These are phyloP conservation scores for Suillus subluteus DNA, from an alignment of 768 basidiomycete species.

Conservation along the genomic window DNA sequence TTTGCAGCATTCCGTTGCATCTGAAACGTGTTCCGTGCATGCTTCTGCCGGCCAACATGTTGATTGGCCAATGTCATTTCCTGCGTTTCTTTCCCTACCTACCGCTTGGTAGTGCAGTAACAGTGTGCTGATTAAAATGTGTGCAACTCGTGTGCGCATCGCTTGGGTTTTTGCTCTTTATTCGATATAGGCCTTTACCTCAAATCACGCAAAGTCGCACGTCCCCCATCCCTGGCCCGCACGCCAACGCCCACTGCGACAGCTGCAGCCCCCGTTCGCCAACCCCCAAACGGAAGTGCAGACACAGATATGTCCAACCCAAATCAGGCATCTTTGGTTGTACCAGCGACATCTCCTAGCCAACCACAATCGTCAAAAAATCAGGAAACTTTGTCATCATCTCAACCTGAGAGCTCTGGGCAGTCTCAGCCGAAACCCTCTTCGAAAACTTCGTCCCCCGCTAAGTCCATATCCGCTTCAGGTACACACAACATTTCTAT, in stretches of 20 bases:
- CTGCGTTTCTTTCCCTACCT: constrained; percentile 34
- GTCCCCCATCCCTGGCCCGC: constrained; percentile 61
- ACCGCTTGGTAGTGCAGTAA: constrained; percentile 38
- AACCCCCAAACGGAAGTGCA: constrained; percentile 36
- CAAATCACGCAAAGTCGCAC: constrained; percentile 79
- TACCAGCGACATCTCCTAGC: constrained; percentile 24
- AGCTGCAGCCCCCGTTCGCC: constrained; percentile 35
- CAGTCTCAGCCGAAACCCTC: constrained; percentile 30
- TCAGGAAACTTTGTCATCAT: constrained; percentile 31
- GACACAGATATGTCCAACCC: constrained; percentile 41
- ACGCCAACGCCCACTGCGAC: constrained; percentile 38
- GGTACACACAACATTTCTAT: constrained; percentile 35
- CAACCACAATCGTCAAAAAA: constrained; percentile 35
- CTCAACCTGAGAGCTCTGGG: constrained; percentile 28
- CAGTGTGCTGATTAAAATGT: constrained; percentile 44
- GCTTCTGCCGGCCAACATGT: constrained; percentile 34
- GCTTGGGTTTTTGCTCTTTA: constrained; percentile 37
- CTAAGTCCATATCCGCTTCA: constrained; percentile 32
- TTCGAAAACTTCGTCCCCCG: constrained; percentile 29
- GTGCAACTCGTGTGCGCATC: constrained; percentile 41
- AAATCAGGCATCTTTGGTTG: constrained; percentile 39
- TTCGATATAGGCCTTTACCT: constrained; percentile 73
- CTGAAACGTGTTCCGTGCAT: constrained; percentile 37
- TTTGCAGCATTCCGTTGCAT: constrained; percentile 34
- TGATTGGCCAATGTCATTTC: constrained; percentile 37